Evolutionary conservation across 1,139 yeast genomes (phyloP).

Genomic region (Yamadazyma conglobata): DNA sequence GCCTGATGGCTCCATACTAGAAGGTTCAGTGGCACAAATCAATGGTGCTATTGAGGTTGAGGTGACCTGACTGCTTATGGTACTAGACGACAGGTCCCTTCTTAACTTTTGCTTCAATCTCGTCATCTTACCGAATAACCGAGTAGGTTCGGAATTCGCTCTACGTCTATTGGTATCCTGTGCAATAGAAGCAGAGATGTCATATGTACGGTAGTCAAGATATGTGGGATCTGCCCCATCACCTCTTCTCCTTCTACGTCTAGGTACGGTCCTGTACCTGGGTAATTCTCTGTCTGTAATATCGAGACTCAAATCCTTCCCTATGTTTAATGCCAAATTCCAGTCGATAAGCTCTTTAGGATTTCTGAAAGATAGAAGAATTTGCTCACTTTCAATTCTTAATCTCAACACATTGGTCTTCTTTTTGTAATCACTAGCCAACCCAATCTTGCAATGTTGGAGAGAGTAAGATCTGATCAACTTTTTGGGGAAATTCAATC

Average conservation of each 20-base stretch:
- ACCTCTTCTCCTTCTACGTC: slow-evolving; percentile 48
- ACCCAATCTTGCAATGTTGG: slow-evolving; percentile 66
- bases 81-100: slow-evolving; percentile 11
- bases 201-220: slow-evolving; percentile 4
- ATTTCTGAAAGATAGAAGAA: slow-evolving; percentile 52
- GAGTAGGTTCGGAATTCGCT: slow-evolving; percentile 19
- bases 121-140: slow-evolving; percentile 11
- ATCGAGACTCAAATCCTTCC: slow-evolving; percentile 65
- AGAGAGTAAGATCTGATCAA: slow-evolving; percentile 58
- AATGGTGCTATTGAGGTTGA: slow-evolving; percentile 8
- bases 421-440: slow-evolving; percentile 68
- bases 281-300: slow-evolving; percentile 59
- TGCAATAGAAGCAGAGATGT: slow-evolving; percentile 1
- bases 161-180: slow-evolving; percentile 9
- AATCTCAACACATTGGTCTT: slow-evolving; percentile 55
- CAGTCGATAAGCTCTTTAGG: slow-evolving; percentile 62
- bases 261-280: slow-evolving; percentile 67
- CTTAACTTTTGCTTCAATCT: slow-evolving; percentile 13
- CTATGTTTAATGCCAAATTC: slow-evolving; percentile 57
- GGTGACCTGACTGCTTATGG: slow-evolving; percentile 1
- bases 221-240: slow-evolving; percentile 9
- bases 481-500: slow-evolving; percentile 22
- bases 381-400: slow-evolving; percentile 67
- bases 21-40: slow-evolving; percentile 8
- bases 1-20: slow-evolving; percentile 7